phyloP scores from a whole-genome alignment of 1,139 yeast species.

The Lodderomyces orthopsilosis region DNA sequence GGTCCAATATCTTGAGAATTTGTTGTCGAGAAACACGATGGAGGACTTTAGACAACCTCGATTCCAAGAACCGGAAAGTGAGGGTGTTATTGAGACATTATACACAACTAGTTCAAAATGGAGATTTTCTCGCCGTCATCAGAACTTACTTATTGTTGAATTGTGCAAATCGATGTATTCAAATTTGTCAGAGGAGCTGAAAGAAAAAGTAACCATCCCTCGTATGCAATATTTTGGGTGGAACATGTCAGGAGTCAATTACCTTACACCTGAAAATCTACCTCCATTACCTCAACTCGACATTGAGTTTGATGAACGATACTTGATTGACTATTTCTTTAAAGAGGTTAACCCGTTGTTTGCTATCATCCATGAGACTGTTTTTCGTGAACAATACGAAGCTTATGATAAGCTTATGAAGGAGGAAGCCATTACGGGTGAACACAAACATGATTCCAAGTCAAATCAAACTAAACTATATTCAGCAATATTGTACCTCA shows the following conservation, averaged over 20 bases:
- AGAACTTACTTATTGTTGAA: conserved; percentile 44
- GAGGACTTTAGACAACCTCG: conserved; percentile 17
- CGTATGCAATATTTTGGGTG: conserved; percentile 63
- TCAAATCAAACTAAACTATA: conserved; percentile 44
- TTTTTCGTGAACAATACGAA: conserved; percentile 51
- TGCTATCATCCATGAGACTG: conserved; percentile 53
- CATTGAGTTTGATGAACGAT: conserved; percentile 15
- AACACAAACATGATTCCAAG: conserved; percentile 17
- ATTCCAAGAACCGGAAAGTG: conserved; percentile 18
- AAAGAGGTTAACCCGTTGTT: conserved; percentile 53
- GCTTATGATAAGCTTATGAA: conserved; percentile 28
- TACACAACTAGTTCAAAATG: conserved; percentile 38
- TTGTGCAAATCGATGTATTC: conserved; percentile 41
- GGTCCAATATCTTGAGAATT: conserved; percentile 38
- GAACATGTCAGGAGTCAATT: conserved; percentile 62
- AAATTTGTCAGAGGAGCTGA: conserved; percentile 37
- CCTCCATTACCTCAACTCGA: conserved; percentile 33
- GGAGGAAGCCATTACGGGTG: conserved; percentile 8
- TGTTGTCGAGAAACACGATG: conserved; percentile 22
- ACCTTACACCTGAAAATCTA: conserved; percentile 38
- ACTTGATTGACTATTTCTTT: conserved; percentile 42
- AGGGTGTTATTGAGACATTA: conserved; percentile 19
- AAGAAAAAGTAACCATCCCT: conserved; percentile 44
- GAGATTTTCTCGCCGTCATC: conserved; percentile 52
- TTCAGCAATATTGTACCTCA: conserved; percentile 49